Base-by-base conservation (phyloP, 352 stramenopile species). In the Paralagenidium karlingii region DNA sequence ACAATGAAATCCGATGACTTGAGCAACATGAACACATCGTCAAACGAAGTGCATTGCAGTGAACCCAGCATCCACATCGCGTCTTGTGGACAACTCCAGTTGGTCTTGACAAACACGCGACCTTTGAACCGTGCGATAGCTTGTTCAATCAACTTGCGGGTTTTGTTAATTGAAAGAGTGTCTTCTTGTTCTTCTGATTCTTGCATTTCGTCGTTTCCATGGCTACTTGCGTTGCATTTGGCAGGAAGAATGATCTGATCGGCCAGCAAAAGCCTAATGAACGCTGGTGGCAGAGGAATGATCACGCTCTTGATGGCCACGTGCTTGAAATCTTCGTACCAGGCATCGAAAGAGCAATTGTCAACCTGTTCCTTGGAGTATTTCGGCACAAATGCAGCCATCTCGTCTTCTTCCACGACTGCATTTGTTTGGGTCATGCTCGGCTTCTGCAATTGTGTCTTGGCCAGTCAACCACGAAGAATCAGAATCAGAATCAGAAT, bases 31-130 rank as follows among this genome's bases (percentile, higher is more conserved):
- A 91, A 77, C 4, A 90, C 64, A 58, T 93, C 79, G 20, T 89
- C 79, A 40, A 87, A 87, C 45, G 59, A 74, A 30, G 52, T 58
- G 55, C 76, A 90, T 50, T 85, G 66, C 38, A 90, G 63, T 19
- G 71, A 62, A 21, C 70, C 73, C 15, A 89, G 60, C 60, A 97
- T 94, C 92, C 92, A 98, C 31, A 71, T 69, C 21, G 90, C 85
- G 57, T 98, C 92, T 18, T 80, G 87, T 4, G 92, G 90, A 24
- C 75, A 68, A 28, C 79, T 96, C 90, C 90, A 98, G 54, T 97
- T 97, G 39, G 96, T 70, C 62, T 98, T 98, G 8, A 83, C 59
- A 34, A 94, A 91, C 34, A 60, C 54, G 20, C 65, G 53, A 19
- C 81, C 77, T n/a, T 65, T 58, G 24, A 96, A 68, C 12, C 51